Base-by-base conservation (phyloP, 306 rosid genomes). In the Cucumis cinereus region DNA sequence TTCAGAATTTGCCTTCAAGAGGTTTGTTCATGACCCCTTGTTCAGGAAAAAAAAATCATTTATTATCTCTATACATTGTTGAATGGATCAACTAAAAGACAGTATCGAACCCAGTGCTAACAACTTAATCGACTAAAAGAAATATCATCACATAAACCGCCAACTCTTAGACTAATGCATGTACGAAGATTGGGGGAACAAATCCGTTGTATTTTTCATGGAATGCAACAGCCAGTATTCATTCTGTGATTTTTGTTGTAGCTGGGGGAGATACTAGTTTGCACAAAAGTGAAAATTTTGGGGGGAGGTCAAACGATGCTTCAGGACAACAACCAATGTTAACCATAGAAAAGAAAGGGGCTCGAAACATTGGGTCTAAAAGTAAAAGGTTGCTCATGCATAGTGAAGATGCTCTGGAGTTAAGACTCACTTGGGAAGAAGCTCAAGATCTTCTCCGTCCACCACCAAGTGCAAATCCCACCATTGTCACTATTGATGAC, bases 371-470 rank as follows among this genome's bases (percentile, higher is more conserved):
- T 79, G 97, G 97, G 73, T 84, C 92, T 66, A 94, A 94, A 82
- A 92, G 78, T 78, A 94, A 92, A 83, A 90, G 99, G 81, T 79
- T 94, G 86, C 90, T 81, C 62, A 90, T 94, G 86, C 85, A 88
- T 54, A 88, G 90, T 76, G 99, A 92, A 74, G 99, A 94, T 78
- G 86, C 91, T 45, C 59, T 85, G 84, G 97, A 94, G 88, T 84
- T 94, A 77, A 88, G 90, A 82, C 87, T 94, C 75, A 94, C 99
- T 56, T 94, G 99, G 99, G 96, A 92, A 87, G 99, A 94, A 87
- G 97, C 97, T 60, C 99, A 92, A 76, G 96, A 94, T 81, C 92
- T 94, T 81, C 97, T 94, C 77, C 96, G 99, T 71, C 99, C 99
- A 1, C 96, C 99, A 0, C 91, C 96, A 11, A 80, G 84, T 82